phyloP scores from a whole-genome alignment of 495 filamentous ascomycete species.

The Elaphomyces granulatus region DNA sequence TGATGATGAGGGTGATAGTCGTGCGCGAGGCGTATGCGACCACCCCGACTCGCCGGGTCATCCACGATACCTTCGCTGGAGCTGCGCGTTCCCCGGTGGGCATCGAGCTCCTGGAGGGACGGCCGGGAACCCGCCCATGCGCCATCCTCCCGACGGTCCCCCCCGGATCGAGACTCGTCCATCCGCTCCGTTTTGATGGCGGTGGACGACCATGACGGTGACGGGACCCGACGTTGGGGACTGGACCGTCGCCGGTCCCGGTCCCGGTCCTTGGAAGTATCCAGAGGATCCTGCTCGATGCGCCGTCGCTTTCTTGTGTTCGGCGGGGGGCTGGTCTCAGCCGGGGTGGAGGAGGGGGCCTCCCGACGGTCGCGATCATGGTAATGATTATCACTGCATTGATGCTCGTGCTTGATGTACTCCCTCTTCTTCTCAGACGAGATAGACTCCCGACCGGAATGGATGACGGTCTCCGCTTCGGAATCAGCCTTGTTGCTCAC shows the following conservation, averaged over 20 bases:
- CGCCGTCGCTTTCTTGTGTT: slow-evolving; percentile 24
- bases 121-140: no score
- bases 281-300: slow-evolving; percentile 15
- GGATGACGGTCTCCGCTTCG: slow-evolving; percentile 68
- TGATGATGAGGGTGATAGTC: slow-evolving; percentile 17
- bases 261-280: no score
- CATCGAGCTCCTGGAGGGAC: no score
- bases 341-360: not conserved
- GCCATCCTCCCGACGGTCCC: slow-evolving; percentile 1
- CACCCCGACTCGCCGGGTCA: no score
- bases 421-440: slow-evolving; percentile 56
- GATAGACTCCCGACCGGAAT: slow-evolving; percentile 55
- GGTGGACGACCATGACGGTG: slow-evolving; percentile 1
- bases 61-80: slow-evolving; percentile 27
- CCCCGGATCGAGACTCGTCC: not conserved
- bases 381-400: slow-evolving; percentile 38
- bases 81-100: slow-evolving; percentile 30
- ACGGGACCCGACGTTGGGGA: slow-evolving; percentile 2
- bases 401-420: slow-evolving; percentile 49
- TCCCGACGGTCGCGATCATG: slow-evolving; percentile 29
- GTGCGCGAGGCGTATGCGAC: no score
- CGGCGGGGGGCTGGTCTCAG: slow-evolving; percentile 13
- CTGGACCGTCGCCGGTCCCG: not conserved
- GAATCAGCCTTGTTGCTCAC: slow-evolving; percentile 44
- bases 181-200: slow-evolving; percentile 1